phyloP scores from a whole-genome alignment of 306 rosid genomes.

The Vigna radiata region DNA sequence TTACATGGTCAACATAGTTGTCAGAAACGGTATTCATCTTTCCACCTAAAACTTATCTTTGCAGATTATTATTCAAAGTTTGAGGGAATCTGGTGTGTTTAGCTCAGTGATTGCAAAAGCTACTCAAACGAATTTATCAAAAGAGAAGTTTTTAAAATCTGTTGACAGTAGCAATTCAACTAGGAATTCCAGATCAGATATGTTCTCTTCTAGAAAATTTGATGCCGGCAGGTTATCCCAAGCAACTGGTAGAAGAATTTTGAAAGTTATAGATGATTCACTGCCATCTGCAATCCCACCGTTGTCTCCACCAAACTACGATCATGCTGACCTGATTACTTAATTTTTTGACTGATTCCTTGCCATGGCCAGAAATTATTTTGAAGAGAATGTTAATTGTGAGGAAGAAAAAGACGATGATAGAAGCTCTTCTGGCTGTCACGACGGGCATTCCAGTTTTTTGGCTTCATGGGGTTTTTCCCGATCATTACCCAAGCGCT shows the following conservation, averaged over 20 bases:
- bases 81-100: constrained; percentile 83
- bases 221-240: constrained; percentile 60
- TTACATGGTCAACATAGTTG: constrained; percentile 10
- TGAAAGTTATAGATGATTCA: constrained; percentile 58
- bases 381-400: constrained; percentile 44
- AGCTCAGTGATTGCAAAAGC: constrained; percentile 72
- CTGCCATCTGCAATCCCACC: constrained; percentile 78
- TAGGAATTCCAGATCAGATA: constrained; percentile 54
- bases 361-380: constrained; percentile 41
- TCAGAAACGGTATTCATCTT: constrained; percentile 24
- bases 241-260: constrained; percentile 69
- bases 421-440: constrained; percentile 51
- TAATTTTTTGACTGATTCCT: constrained; percentile 41
- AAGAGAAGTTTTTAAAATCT: constrained; percentile 70
- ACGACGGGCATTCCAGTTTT: constrained; percentile 43
- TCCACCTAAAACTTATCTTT: constrained; percentile 26
- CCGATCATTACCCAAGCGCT: constrained; percentile 87
- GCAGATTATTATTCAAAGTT: constrained; percentile 81
- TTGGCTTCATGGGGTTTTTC: constrained; percentile 58
- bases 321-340: constrained; percentile 41
- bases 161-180: constrained; percentile 77
- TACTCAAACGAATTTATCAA: constrained; percentile 57
- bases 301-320: constrained; percentile 70
- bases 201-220: constrained; percentile 66
- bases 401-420: constrained; percentile 43